phyloP scores from a whole-genome alignment of 2,329 filamentous ascomycete genomes.

The Phoma sp. region DNA sequence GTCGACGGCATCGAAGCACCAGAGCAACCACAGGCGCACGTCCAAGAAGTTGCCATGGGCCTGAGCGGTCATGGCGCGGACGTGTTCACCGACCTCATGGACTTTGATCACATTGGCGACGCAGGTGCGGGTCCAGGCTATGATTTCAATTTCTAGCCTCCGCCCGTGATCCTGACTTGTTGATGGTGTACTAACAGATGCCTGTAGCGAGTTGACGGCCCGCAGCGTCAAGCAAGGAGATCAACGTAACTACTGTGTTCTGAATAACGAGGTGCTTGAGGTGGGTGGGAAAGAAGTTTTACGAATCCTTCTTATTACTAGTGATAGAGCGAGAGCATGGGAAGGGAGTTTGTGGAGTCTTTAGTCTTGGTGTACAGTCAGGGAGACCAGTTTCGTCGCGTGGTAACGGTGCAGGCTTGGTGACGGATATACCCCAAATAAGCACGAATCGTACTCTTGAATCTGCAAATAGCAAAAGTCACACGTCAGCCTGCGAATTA shows the following conservation, averaged over 20 bases:
- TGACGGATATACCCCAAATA: not conserved
- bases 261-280: not conserved
- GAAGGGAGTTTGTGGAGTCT: not conserved
- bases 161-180: not conserved
- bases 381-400: not conserved
- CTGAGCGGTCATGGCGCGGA: constrained; percentile 5
- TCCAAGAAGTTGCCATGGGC: constrained; percentile 5
- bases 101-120: constrained; percentile 12
- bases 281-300: not conserved
- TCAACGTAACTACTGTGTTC: no score
- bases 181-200: not conserved
- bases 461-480: no score
- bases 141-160: constrained; percentile 10
- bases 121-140: not conserved
- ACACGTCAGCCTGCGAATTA: no score
- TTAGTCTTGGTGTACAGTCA: not conserved
- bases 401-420: not conserved
- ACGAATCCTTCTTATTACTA: not conserved
- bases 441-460: no score
- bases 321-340: not conserved
- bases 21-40: constrained; percentile 6
- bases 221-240: no score
- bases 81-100: constrained; percentile 14
- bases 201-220: not conserved
- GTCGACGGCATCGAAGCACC: constrained; percentile 50